Evolutionary conservation across 2,329 filamentous ascomycete species (phyloP), one percentile per base, ranked within the genome.

Genomic region (Lizonia empirigonia): DNA sequence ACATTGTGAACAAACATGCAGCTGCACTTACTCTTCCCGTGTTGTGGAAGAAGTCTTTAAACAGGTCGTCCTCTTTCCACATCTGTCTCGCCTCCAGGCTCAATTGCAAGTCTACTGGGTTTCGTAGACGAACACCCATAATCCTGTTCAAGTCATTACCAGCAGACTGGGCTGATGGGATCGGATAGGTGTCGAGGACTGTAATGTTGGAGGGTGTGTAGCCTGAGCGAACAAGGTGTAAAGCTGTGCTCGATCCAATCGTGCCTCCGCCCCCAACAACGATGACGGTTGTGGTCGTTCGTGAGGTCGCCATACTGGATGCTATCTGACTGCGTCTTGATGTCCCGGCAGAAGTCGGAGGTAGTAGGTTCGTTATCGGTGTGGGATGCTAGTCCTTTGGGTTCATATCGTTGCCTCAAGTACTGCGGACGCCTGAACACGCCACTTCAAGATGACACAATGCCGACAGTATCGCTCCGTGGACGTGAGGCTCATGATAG

Each of bases 71-170:
- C 18, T 68, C 67, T 10, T 67, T 70, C 78, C 78, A 80, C 70
- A 71, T 71, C 26, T 76, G 60, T 20, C 74, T 58, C 22, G 67
- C 65, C 44, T 69, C 67, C 18, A 70, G 44, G 44, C 64, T 68
- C 29, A 70, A 27, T 37, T 75, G 62, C 5, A 65, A 47, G 32
- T 73, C 64, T 30, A 76, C 76, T 60, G 70, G 74, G 49, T 64
- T 78, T 68, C 72, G 71, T 15, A 77, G 26, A 26, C 65, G 60
- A 30, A 70, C 58, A 2, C 65, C 64, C 74, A 75, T 73, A 46
- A 80, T 80, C 51, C 80, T 80, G 58, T 80, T 79, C 32, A 80
- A 66, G 56, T 80, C 78, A 64, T 79, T 79, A n/a, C 78, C 78
- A 3, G 78, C 78, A 12, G 78, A 76, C 42, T 79, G 78, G 5